Evolutionary conservation across 306 rosid genomes (phyloP).

Genomic region (Begonia loranthoides): DNA sequence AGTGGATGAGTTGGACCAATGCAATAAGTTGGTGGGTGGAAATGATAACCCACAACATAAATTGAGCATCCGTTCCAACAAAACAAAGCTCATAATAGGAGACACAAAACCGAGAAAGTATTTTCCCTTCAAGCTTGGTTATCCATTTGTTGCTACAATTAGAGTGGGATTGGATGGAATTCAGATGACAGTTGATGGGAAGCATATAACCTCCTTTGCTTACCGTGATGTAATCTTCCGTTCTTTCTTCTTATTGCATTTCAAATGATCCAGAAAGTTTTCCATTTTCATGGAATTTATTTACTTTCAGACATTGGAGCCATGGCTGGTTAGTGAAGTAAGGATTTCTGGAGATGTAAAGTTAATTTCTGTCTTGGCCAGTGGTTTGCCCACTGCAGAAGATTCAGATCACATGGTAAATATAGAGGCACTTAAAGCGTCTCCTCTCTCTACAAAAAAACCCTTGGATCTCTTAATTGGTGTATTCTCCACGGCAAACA

Average conservation of each 20-base stretch:
- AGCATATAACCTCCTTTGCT: constrained; percentile 85
- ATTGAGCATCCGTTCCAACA: constrained; percentile 26
- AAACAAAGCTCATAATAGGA: constrained; percentile 35
- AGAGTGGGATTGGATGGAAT: constrained; percentile 96
- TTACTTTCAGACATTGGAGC: constrained; percentile 76
- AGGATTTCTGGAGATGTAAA: constrained; percentile 75
- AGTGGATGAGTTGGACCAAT: constrained; percentile 96
- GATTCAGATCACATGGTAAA: constrained; percentile 81
- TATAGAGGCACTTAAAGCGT: constrained; percentile 56
- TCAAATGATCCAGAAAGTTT: constrained; percentile 8
- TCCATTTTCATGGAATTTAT: constrained; percentile 13
- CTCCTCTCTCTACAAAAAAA: constrained; percentile 31
- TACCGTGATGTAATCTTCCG: constrained; percentile 61
- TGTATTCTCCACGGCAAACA: constrained; percentile 96
- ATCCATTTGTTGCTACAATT: constrained; percentile 90
- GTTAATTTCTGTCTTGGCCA: constrained; percentile 73
- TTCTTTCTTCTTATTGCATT: constrained; percentile 4
- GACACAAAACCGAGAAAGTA: constrained; percentile 44
- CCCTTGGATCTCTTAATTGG: constrained; percentile 75
- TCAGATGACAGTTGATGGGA: constrained; percentile 99
- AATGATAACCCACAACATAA: constrained; percentile 25
- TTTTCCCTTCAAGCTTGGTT: constrained; percentile 90
- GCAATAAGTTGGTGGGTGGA: constrained; percentile 86
- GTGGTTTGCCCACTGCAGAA: constrained; percentile 95
- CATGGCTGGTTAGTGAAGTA: constrained; percentile 90